Evolutionary conservation across 176 grass and related monocot species (phyloP).

Genomic region (Pontederia paniculata): DNA sequence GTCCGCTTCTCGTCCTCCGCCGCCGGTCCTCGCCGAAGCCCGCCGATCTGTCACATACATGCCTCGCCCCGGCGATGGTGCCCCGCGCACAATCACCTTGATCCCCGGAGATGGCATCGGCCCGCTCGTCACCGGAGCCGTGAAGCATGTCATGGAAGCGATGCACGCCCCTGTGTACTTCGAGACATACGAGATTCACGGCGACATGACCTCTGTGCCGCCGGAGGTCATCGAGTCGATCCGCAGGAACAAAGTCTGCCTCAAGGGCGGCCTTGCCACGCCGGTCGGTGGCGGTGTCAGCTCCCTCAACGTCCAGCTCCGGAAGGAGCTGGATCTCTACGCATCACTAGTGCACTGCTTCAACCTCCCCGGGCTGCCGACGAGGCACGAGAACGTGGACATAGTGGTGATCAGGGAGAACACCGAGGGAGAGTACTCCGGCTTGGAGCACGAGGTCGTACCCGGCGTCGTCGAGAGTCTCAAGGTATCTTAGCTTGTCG

Average conservation of each 20-base stretch:
- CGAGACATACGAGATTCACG: constrained; percentile 72
- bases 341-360: constrained; percentile 90
- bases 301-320: constrained; percentile 77
- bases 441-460: constrained; percentile 92
- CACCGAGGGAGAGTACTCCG: constrained; percentile 91
- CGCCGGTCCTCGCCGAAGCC: constrained; percentile 1
- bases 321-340: constrained; percentile 97
- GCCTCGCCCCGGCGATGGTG: constrained; percentile 82
- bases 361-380: constrained; percentile 78
- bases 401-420: constrained; percentile 99
- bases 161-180: constrained; percentile 91
- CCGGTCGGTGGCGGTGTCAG: constrained; percentile 83
- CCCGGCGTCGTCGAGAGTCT: constrained; percentile 90
- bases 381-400: constrained; percentile 83
- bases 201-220: constrained; percentile 67
- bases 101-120: constrained; percentile 89
- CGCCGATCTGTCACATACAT: constrained; percentile 84
- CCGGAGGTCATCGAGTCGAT: constrained; percentile 74
- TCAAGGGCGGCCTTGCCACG: constrained; percentile 79
- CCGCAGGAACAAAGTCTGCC: constrained; percentile 81
- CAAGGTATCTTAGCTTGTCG: constrained; percentile 39
- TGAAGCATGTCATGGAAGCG: constrained; percentile 79
- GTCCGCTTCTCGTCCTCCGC: not conserved
- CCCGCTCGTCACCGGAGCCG: constrained; percentile 80
- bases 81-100: constrained; percentile 65